Evolutionary conservation across 495 filamentous ascomycete genomes (phyloP).

Genomic region (Geoglossum glabrum): DNA sequence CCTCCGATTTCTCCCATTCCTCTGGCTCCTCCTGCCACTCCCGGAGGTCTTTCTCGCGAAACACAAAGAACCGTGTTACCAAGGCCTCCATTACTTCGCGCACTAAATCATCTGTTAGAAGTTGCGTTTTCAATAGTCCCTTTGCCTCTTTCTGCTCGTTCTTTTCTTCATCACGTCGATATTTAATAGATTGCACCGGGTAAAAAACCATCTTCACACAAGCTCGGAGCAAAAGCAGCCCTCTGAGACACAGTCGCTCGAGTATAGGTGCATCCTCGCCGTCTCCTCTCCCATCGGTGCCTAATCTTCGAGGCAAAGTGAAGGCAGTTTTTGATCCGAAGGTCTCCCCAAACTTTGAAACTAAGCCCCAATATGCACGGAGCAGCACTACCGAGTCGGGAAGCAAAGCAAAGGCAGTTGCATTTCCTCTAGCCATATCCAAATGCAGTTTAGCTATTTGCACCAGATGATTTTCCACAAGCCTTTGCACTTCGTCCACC

Average conservation of each 20-base stretch:
- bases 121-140: constrained; percentile 39
- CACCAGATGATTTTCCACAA: constrained; percentile 66
- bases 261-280: constrained; percentile 31
- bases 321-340: constrained; percentile 31
- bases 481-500: constrained; percentile 19
- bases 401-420: constrained; percentile 60
- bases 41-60: constrained; percentile 63
- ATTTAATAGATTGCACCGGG: constrained; percentile 62
- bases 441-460: constrained; percentile 85
- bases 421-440: constrained; percentile 55
- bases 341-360: constrained; percentile 50
- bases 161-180: constrained; percentile 47
- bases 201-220: constrained; percentile 70
- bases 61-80: constrained; percentile 73
- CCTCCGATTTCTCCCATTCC: constrained; percentile 76
- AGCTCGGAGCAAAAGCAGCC: constrained; percentile 60
- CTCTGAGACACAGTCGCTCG: constrained; percentile 62
- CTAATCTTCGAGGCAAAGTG: constrained; percentile 20
- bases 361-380: constrained; percentile 64
- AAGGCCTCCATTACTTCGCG: constrained; percentile 60
- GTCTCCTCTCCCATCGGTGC: constrained; percentile 23
- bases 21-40: constrained; percentile 87
- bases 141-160: constrained; percentile 45
- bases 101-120: constrained; percentile 58
- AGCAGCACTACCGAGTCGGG: constrained; percentile 57